phyloP scores from a whole-genome alignment of 495 filamentous ascomycete genomes.

The Neurospora sp. region DNA sequence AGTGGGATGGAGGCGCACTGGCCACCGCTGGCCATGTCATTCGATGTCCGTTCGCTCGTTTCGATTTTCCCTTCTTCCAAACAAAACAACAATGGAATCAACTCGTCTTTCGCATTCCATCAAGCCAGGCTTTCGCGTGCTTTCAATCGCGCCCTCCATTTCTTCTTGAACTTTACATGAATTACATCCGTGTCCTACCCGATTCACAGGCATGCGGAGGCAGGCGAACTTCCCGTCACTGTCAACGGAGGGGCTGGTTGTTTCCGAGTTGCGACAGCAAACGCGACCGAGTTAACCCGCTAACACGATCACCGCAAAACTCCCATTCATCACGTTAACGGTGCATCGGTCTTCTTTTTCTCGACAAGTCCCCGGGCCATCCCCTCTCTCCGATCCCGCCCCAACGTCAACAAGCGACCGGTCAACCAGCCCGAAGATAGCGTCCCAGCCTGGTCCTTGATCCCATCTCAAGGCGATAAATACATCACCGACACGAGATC shows the following conservation, averaged over 20 bases:
- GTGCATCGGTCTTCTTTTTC: background rate
- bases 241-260: background rate
- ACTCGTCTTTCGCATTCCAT: background rate
- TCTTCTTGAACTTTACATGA: background rate
- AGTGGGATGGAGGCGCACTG: background rate
- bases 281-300: fast-evolving
- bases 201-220: fast-evolving
- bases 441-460: background rate
- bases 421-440: background rate
- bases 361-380: background rate
- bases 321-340: fast-evolving
- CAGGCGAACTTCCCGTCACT: background rate
- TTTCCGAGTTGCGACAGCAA: background rate
- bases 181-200: background rate
- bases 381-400: background rate
- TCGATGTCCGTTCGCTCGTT: background rate
- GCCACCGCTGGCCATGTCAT: background rate
- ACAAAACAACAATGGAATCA: background rate
- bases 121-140: background rate
- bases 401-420: background rate
- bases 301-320: fast-evolving
- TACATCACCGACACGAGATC: background rate
- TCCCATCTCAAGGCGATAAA: background rate
- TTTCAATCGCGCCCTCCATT: background rate
- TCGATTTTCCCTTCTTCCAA: background rate